Percentiles rank a stretch among this genome's conserved stretches.
Conservation (phyloP, 768 basidiomycete genomes). For the Phanerochaete sordida region DNA sequence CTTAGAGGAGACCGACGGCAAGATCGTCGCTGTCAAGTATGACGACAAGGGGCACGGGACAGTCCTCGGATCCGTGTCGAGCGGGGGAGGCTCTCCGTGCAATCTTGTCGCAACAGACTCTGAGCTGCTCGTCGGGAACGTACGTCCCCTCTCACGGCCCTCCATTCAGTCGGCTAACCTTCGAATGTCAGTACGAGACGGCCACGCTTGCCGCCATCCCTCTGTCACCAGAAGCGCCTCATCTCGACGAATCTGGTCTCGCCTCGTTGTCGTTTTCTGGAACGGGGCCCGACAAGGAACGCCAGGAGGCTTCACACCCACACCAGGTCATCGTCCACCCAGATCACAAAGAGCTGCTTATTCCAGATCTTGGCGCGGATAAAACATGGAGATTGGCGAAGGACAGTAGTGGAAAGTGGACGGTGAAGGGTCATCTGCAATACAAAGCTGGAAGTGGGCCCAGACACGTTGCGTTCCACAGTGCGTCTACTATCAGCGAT, state of each 20-base stretch:
- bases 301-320: constrained; percentile 74
- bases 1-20: constrained; percentile 66
- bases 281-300: constrained; percentile 57
- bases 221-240: constrained; percentile 45
- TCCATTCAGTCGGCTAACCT: constrained; percentile 1
- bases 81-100: constrained; percentile 63
- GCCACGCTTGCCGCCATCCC: constrained; percentile 58
- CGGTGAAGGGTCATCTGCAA: constrained; percentile 42
- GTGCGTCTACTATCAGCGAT: constrained; percentile 34
- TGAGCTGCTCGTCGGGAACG: constrained; percentile 68
- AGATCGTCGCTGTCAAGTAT: constrained; percentile 55
- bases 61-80: constrained; percentile 46
- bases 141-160: constrained; percentile 35
- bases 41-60: constrained; percentile 48
- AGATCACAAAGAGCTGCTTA: constrained; percentile 53
- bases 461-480: constrained; percentile 60
- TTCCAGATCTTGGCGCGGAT: constrained; percentile 78
- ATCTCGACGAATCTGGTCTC: constrained; percentile 34
- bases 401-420: constrained; percentile 42
- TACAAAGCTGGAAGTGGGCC: constrained; percentile 63
- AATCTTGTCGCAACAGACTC: constrained; percentile 54
- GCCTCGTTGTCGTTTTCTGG: constrained; percentile 43
- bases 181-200: constrained; percentile 55
- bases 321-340: constrained; percentile 63
- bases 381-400: constrained; percentile 55